These are phyloP conservation scores for Lachancea nothofagi DNA, from an alignment of 805 yeast species.

Conservation along the genomic window DNA sequence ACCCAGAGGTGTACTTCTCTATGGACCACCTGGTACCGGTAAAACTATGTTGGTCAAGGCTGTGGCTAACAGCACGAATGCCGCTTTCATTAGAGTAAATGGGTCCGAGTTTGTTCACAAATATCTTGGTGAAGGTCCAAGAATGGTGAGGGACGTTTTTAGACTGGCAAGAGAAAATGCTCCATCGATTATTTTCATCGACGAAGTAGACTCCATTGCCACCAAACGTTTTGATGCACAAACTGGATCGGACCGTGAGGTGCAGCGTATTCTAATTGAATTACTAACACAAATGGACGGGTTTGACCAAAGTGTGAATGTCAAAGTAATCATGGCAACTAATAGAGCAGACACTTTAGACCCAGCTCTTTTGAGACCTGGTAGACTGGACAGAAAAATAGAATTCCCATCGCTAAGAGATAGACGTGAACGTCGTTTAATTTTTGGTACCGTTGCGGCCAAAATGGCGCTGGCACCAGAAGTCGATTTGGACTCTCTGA, in stretches of 20 bases:
- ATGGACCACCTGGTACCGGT: conserved; percentile 99
- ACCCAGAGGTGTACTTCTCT: conserved; percentile 93
- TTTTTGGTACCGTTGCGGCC: conserved; percentile 92
- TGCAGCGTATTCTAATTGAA: conserved; percentile 94
- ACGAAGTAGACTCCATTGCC: conserved; percentile 98
- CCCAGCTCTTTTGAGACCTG: conserved; percentile 97
- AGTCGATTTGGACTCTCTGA: conserved; percentile 89
- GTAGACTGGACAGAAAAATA: conserved; percentile 95
- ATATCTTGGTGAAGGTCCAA: conserved; percentile 97
- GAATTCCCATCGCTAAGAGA: conserved; percentile 96
- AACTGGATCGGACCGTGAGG: conserved; percentile 99
- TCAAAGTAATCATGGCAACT: conserved; percentile 98
- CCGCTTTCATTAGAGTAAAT: conserved; percentile 91
- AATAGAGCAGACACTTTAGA: conserved; percentile 99
- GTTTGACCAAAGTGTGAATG: conserved; percentile 90
- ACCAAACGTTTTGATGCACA: conserved; percentile 99
- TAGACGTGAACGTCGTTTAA: conserved; percentile 95
- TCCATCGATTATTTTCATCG: conserved; percentile 94
- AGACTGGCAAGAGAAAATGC: conserved; percentile 95
- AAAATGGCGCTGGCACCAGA: conserved; percentile 98
- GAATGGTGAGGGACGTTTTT: conserved; percentile 99
- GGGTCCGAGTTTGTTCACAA: conserved; percentile 98
- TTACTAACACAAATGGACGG: conserved; percentile 99
- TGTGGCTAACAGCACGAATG: conserved; percentile 94
- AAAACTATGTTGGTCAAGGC: conserved; percentile 99